Evolutionary conservation across 306 rosid genomes (phyloP), one percentile per base, ranked within the genome.

Genomic region (Quercus agrifolia): DNA sequence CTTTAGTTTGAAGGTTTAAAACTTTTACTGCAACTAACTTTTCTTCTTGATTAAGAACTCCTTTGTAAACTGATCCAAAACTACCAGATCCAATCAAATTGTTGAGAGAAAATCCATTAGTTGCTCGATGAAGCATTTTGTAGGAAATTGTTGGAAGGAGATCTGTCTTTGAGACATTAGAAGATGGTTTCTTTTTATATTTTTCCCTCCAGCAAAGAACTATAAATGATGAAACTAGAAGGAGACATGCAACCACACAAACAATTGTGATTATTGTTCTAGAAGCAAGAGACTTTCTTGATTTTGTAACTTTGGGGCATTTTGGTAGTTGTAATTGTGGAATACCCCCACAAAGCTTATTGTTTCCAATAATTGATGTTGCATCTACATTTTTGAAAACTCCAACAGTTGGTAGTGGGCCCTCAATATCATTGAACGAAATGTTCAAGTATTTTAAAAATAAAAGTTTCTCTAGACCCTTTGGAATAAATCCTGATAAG

Each of bases 321-420:
- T 62, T 12, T 0, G 73, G 28, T 7, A 69, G 15, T 2, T 69
- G 54, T 0, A 69, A 38, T 6, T 35, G 2, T 0, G 18, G 20
- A 7, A 69, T 10, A 3, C 83, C 64, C 0, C 83, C 83, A 25
- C 83, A 83, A 5, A 78, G 83, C 18, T 83, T 70, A 0, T 8
- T 0, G 62, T 83, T 70, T 61, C 74, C 75, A 18, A 6, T 1
- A 28, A 79, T 2, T 12, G 54, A 75, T 28, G 21, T 4, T 18
- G 56, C 55, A 46, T 78, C 78, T 21, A 54, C 56, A 54, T 87
- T 87, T 46, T 1, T 2, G 17, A 89, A 87, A 3, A 70, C 81
- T 25, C 88, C 91, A 35, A 59, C 6, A 0, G 20, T 75, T 70
- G 84, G 87, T 0, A 89, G 87, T 52, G 72, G 80, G 1, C 91